phyloP scores from a whole-genome alignment of 129 eudicot genomes.

The Cynara cardunculus region DNA sequence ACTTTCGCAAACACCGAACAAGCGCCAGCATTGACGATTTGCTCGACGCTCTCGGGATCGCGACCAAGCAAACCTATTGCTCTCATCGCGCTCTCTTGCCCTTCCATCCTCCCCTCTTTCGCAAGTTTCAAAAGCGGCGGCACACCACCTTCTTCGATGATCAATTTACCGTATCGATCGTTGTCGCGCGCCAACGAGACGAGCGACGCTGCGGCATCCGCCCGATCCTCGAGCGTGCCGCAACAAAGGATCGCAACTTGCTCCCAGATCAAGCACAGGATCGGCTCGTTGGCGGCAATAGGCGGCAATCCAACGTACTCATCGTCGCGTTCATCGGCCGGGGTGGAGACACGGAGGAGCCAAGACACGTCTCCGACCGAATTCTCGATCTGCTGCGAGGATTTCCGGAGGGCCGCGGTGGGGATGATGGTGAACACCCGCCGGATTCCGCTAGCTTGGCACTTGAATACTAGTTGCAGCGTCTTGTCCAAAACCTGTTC shows the following conservation, averaged over 20 bases:
- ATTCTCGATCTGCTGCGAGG: conserved; percentile 38
- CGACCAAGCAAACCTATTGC: conserved; percentile 59
- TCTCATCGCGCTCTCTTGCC: conserved; percentile 63
- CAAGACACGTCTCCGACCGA: conserved; percentile 66
- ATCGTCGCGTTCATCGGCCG: conserved; percentile 51
- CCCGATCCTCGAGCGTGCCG: conserved; percentile 46
- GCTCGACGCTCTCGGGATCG: conserved; percentile 53
- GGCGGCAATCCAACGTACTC: conserved; percentile 63
- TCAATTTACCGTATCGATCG: conserved; percentile 49
- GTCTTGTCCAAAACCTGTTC: conserved; percentile 58
- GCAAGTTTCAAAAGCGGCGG: conserved; percentile 56
- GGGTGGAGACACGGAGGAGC: conserved; percentile 60
- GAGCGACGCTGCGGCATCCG: conserved; percentile 62
- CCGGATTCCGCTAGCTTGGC: conserved; percentile 45
- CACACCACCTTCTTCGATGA: conserved; percentile 70
- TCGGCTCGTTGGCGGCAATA: conserved; percentile 67
- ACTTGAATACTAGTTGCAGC: conserved; percentile 41
- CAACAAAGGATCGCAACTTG: conserved; percentile 53
- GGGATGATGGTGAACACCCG: conserved; percentile 59
- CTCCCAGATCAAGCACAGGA: conserved; percentile 59
- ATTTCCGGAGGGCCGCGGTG: conserved; percentile 40
- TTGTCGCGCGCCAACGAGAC: conserved; percentile 67
- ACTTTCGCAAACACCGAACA: conserved; percentile 52
- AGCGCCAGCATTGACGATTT: conserved; percentile 43
- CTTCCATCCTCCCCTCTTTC: conserved; percentile 61